Evolutionary conservation across 805 yeast genomes (phyloP), one percentile per base, ranked within the genome.

Genomic region (Nakazawaea wyomingensis): DNA sequence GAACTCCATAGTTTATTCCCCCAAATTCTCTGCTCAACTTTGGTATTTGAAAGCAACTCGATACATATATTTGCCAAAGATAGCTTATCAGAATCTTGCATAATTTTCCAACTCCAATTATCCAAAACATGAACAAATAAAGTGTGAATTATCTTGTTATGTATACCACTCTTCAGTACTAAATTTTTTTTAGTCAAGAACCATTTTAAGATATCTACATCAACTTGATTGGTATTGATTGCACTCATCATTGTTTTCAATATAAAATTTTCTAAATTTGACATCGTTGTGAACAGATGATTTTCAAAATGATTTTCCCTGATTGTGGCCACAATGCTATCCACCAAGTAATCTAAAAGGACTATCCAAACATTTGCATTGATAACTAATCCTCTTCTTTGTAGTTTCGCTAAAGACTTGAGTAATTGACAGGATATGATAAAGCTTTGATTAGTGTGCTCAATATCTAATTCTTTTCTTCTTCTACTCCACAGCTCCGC

Each of bases 361-460:
- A 37, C 26, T 5, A 13, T 28, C 24, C 14, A 37, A 17, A 36
- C 32, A 16, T 36, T 36, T 3, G 24, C 11, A 19, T 29, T 14
- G 11, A 37, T 13, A 3, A 13, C 17, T 10, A 37, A 5, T 4
- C 26, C 26, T 14, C 13, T 3, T 6, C 8, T 4, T 11, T 9
- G 13, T 29, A 33, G 24, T 8, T 27, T 21, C 4, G 11, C 16
- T 19, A 39, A 21, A 13, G 26, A 19, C n/a, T 33, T 26, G 11
- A 32, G 32, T 9, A 39, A 13, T 27, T 39, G 37, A 34, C 43
- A 39, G 2, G 43, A 26, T 4, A 22, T 8, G 9, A n/a, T 28
- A 9, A 39, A 27, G 5, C 11, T 13, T n/a, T 33, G 33, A 14
- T 17, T 38, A 6, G 34, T 6, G 2, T 40, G 21, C 7, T 19